Evolutionary conservation across 2,329 filamentous ascomycete species (phyloP), one percentile per base, ranked within the genome.

Genomic region (Aureobasidium sp.): DNA sequence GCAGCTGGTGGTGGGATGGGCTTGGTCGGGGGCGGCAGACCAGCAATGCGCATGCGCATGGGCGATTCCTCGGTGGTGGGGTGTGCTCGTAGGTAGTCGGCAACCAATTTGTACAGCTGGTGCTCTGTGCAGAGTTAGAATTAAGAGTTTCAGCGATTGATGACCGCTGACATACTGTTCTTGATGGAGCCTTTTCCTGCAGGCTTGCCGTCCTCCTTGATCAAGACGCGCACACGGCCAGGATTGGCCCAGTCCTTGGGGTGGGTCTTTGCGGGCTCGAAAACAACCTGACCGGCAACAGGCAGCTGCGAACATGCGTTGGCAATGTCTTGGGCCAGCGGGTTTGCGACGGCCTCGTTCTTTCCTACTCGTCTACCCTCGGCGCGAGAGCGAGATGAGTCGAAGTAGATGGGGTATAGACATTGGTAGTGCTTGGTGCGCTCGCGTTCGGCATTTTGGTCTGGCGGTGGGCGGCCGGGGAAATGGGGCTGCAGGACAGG

Each of bases 181-280:
- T 84, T 84, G 47, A 89, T 78, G 31, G 74, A 75, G 37, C 64
- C 63, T 27, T 74, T 67, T 64, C 79, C 81, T 38, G 79, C 68
- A 47, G 75, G 69, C 64, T 74, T 74, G 35, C 82, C 82, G 62
- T 83, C 78, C 64, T 81, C 84, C 72, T 84, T 87, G 60, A 96
- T 77, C 69, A 86, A 77, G 53, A 97, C 84, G 67, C 89, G 85
- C 64, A 97, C 89, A 62, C 94, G 82, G 3, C 94, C 94, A 13
- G 94, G 94, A 77, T 99, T 99, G 60, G 88, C 87, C 94, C 94
- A 99, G 78, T 99, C 94, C 76, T 94, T 93, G 7, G 94, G 94
- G 74, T 99, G 94, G 63, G 85, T 82, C 79, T 96, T 96, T 70
- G 88, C 88, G 1, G 92, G 90, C 77, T 99, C 94, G 72, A 96